A percentile compares a stretch with the other conserved stretches of the same genome.
Evolutionary conservation across 306 rosid genomes (phyloP).

Genomic region (Quercus parvula): DNA sequence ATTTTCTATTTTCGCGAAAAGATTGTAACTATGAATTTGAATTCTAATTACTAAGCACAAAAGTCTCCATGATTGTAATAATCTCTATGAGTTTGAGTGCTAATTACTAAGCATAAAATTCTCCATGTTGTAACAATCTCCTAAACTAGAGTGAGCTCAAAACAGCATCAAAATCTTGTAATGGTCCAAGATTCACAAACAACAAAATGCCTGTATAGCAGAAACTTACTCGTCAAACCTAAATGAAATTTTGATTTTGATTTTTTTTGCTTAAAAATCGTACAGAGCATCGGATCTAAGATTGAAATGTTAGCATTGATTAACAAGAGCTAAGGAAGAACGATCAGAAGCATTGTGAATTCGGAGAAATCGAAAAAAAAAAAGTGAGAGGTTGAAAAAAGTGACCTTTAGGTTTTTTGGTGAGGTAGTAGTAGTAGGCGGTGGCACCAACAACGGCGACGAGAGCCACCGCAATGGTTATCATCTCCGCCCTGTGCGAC

Average conservation of each 20-base stretch:
- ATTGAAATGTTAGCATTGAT: neutral
- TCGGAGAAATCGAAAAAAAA: neutral
- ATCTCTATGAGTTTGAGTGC: too few species aligned
- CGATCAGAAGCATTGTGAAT: neutral
- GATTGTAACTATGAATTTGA: neutral
- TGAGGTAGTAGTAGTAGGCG: conserved; percentile 54
- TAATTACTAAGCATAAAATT: too few species aligned
- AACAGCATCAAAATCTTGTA: neutral
- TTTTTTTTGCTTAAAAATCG: neutral
- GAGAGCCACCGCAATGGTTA: conserved; percentile 45
- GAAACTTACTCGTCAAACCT: neutral
- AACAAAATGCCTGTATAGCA: neutral
- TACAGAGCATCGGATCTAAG: neutral
- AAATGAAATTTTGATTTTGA: neutral
- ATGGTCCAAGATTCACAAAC: neutral
- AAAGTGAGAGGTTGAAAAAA: neutral
- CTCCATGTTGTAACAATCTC: neutral
- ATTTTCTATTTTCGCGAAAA: neutral
- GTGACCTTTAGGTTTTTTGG: conserved; percentile 53
- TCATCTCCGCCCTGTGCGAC: conserved; percentile 44
- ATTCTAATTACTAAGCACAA: neutral
- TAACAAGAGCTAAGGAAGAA: neutral
- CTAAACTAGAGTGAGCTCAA: neutral
- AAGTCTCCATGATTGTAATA: neutral
- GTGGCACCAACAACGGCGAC: conserved; percentile 52